A percentile compares a stretch with the other conserved stretches of the same genome.
These are phyloP conservation scores for Aspergillus fructus DNA, from an alignment of 2,329 filamentous ascomycete genomes.

Conservation along the genomic window DNA sequence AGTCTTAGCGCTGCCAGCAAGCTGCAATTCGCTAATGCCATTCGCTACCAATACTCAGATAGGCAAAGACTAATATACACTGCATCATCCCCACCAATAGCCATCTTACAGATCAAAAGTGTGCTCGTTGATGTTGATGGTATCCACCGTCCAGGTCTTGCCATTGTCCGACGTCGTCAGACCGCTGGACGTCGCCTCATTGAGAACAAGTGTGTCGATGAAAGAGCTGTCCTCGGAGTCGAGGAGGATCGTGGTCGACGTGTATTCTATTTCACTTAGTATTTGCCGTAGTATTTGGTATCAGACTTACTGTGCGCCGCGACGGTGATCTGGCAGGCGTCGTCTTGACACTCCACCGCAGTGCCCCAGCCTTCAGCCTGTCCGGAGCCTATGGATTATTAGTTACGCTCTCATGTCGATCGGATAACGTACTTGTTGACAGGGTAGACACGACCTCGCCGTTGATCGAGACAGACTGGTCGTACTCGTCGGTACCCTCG, in stretches of 20 bases:
- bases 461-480: slow-evolving; percentile 31
- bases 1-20: too few species aligned
- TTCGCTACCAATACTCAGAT: not conserved
- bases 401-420: not conserved
- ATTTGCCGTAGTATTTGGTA: too few species aligned
- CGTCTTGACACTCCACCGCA: slow-evolving; percentile 32
- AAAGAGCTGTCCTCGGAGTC: slow-evolving; percentile 28
- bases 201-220: slow-evolving; percentile 26
- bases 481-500: slow-evolving; percentile 29
- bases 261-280: slow-evolving; percentile 22
- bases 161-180: slow-evolving; percentile 26
- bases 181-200: slow-evolving; percentile 25
- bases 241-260: slow-evolving; percentile 30
- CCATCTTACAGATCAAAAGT: slow-evolving; percentile 18
- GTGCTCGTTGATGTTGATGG: slow-evolving; percentile 29
- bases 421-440: slow-evolving; percentile 23
- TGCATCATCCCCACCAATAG: not conserved
- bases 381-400: slow-evolving; percentile 21
- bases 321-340: slow-evolving; percentile 24
- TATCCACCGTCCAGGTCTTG: slow-evolving; percentile 30
- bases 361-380: slow-evolving; percentile 34
- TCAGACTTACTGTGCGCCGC: slow-evolving; percentile 17
- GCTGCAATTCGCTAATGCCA: too few species aligned
- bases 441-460: slow-evolving; percentile 28
- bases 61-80: not conserved